Conservation (phyloP, 441 rosid genomes). For the Euphorbia schlechtendalii region DNA sequence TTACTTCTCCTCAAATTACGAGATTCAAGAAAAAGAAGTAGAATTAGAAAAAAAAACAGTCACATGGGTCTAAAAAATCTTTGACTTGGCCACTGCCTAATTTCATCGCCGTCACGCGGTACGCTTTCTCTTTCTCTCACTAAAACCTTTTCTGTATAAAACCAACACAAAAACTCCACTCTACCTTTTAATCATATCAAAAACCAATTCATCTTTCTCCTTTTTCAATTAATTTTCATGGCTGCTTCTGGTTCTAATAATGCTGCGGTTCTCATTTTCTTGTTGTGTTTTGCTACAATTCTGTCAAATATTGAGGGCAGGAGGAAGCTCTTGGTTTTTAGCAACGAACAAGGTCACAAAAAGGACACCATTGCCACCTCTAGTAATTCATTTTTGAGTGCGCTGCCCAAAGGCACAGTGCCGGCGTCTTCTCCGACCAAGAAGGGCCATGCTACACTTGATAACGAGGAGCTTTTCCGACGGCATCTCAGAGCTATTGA, state of each 20-base stretch:
- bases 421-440: slow-evolving; percentile 59
- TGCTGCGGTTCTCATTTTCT: slow-evolving; percentile 21
- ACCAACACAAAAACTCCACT: neutral
- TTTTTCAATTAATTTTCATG: slow-evolving; percentile 29
- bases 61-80: too few relatives aligned
- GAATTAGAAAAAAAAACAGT: too few relatives aligned
- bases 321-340: slow-evolving; percentile 33
- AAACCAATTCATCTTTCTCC: too few relatives aligned
- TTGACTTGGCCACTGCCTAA: slow-evolving; percentile 24
- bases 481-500: slow-evolving; percentile 49
- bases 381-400: slow-evolving; percentile 34
- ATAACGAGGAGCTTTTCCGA: slow-evolving; percentile 37
- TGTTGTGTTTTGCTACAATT: slow-evolving; percentile 18
- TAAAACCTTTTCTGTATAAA: neutral
- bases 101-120: slow-evolving; percentile 20
- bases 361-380: too few relatives aligned
- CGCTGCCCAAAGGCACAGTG: slow-evolving; percentile 59
- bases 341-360: slow-evolving; percentile 10
- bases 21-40: too few relatives aligned
- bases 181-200: too few relatives aligned
- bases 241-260: slow-evolving; percentile 22
- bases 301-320: slow-evolving; percentile 26
- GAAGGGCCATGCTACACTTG: slow-evolving; percentile 46
- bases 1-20: neutral
- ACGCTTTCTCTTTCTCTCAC: neutral